Evolutionary conservation across 257 asterid species (phyloP), one percentile per base, ranked within the genome.

Genomic region (Gentiana macrophylla): DNA sequence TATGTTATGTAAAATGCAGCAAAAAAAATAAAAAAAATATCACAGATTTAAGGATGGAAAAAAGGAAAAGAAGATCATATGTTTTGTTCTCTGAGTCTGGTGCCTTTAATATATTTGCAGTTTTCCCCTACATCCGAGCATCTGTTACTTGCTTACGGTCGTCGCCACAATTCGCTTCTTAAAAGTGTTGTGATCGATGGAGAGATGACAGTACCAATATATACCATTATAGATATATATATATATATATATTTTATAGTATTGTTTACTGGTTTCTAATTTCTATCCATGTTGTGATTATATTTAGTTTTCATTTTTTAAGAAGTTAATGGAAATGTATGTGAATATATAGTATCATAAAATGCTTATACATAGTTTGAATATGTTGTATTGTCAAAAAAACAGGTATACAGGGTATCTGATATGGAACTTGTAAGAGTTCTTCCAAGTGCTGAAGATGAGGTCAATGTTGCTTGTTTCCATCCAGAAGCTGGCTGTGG

Each of bases 401-500:
- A 67, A 57, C 78, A 91, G 97, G 78, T 91, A 33, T 91, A 88
- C 68, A 74, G 94, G 76, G 94, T 87, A 65, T 83, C 87, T 47
- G 94, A 87, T 70, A 87, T 87, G 98, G 98, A 91, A 77, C 93
- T 85, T 57, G 97, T 91, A 64, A 87, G 93, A 76, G 93, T 83
- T 61, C 97, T 87, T 62, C 92, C 98, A 57, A 91, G 94, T 66
- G 92, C 97, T 36, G 97, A 91, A 74, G 98, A 91, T 72, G 98
- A 91, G 82, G 95, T 91, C 65, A 91, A 91, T 60, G 98, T 91
- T 1, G 98, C 98, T 62, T 91, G 93, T 66, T 91, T 91, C 69
- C 98, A 91, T 75, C 98, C 97, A 60, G 73, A 86, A 59, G 93
- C 79, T 47, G 98, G 98, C n/a, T 86, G 94, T 61, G 98, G 97